Base-by-base conservation (phyloP, 106 monocot genomes). In the Dendrobium nobile region DNA sequence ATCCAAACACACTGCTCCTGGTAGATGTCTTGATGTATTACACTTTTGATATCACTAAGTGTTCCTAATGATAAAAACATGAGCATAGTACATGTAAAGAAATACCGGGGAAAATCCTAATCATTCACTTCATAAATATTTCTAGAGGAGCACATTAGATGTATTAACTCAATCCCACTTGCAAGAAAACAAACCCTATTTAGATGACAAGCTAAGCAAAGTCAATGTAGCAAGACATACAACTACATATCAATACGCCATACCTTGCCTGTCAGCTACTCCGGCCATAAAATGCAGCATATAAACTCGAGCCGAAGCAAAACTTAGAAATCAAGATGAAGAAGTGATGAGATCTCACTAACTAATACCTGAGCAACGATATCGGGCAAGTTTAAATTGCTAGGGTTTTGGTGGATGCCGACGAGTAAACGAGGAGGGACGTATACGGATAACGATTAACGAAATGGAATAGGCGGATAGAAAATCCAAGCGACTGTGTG, bases 381-480 rank as follows among this genome's bases (percentile, higher is more conserved):
- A n/a, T 43, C 41, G 74, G 18, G 43, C 5, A 41, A 37, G 33
- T 33, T 64, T 15, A 27, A 72, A 72, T 72, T 28, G 72, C 40
- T 72, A 72, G 72, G 43, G 17, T 43, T 42, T 43, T 13, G 74
- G 74, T 9, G n/a, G 74, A 5, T 74, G 74, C 31, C n/a, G 74
- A 74, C 43, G 44, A 43, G 43, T 6, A 43, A 19, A 74, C 9
- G 74, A 72, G 15, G n/a, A 31, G 43, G 2, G n/a, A 44, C 41
- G 74, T 43, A 43, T 11, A 74, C 7, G 18, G 74, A 43, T 74
- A 74, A 43, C 41, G 74, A 74, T 74, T 74, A 44, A 74, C 20
- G 42, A 74, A 74, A 43, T 43, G 42, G 74, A 44, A 42, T 2
- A 15, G 13, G 51, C 2, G 51, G 51, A 15, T 2, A 51, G 51